Evolutionary conservation across 2,329 filamentous ascomycete genomes (phyloP).

Genomic region (Cercospora zeae-maydis): DNA sequence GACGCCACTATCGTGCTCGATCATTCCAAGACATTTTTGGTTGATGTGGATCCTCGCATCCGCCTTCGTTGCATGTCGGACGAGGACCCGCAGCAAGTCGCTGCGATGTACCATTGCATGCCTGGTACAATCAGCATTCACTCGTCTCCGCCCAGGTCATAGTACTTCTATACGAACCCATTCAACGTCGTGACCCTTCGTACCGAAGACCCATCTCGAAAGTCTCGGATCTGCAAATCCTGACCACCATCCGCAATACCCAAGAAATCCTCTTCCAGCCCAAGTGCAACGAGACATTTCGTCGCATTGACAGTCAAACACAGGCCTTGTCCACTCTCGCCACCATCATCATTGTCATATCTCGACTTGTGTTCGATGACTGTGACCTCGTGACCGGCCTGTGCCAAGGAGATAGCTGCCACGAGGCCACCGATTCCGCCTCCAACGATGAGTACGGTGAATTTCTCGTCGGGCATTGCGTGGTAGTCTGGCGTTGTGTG

Average conservation of each 20-base stretch:
- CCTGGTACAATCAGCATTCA: neutral
- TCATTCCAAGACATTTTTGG: conserved; percentile 5
- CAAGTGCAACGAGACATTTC: conserved; percentile 3
- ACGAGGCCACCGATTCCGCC: conserved; percentile 37
- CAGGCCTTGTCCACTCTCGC: conserved; percentile 10
- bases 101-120: conserved; percentile 13
- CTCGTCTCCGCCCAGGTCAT: neutral
- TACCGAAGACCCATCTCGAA: conserved; percentile 8
- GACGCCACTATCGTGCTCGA: neutral
- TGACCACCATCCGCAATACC: conserved; percentile 6
- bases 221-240: neutral
- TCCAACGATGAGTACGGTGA: conserved; percentile 37
- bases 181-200: conserved; percentile 5
- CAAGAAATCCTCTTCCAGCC: conserved; percentile 4
- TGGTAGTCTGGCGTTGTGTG: neutral
- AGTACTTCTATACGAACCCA: neutral
- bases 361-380: conserved; percentile 33
- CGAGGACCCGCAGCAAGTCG: conserved; percentile 3
- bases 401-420: conserved; percentile 37
- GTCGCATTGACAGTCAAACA: conserved; percentile 11
- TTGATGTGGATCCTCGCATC: conserved; percentile 8
- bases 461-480: neutral
- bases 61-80: conserved; percentile 6
- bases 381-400: conserved; percentile 35
- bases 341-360: neutral